Evolutionary conservation across 306 rosid genomes (phyloP).

Genomic region (Boehmeria nivea): DNA sequence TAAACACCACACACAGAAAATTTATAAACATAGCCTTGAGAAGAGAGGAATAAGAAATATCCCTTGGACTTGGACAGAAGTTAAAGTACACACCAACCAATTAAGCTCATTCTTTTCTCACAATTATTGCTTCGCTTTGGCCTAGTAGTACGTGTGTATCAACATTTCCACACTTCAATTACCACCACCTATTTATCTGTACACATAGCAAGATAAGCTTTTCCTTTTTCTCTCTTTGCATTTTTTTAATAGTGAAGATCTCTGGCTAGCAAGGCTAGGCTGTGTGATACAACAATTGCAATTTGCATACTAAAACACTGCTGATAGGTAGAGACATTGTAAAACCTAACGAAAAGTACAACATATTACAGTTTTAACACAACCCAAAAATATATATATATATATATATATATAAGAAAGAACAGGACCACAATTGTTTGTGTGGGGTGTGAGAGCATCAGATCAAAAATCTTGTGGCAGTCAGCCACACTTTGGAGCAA

Average conservation of each 20-base stretch:
- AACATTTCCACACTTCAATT: conserved; percentile 2
- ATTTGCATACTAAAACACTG: too few relatives aligned
- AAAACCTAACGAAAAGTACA: conserved; percentile 26
- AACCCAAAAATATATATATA: too few relatives aligned
- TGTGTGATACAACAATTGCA: too few relatives aligned
- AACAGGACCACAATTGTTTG: conserved; percentile 30
- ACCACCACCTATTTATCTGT: too few relatives aligned
- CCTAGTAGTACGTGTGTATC: neutral
- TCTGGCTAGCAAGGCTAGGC: too few relatives aligned
- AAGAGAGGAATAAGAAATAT: too few relatives aligned
- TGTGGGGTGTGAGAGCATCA: neutral
- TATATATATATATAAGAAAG: neutral
- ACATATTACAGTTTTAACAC: conserved; percentile 2
- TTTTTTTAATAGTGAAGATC: too few relatives aligned
- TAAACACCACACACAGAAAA: too few relatives aligned
- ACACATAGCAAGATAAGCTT: too few relatives aligned
- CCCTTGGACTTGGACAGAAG: too few relatives aligned
- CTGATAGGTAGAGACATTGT: conserved; percentile 2
- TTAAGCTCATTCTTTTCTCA: neutral
- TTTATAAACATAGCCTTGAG: too few relatives aligned
- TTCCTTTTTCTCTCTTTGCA: too few relatives aligned
- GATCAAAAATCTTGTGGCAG: conserved; percentile 14
- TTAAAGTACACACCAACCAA: neutral
- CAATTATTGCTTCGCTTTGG: conserved; percentile 3
- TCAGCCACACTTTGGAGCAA: neutral